phyloP scores from a whole-genome alignment of 2,329 filamentous ascomycete species.

The Aspergillus sp. region DNA sequence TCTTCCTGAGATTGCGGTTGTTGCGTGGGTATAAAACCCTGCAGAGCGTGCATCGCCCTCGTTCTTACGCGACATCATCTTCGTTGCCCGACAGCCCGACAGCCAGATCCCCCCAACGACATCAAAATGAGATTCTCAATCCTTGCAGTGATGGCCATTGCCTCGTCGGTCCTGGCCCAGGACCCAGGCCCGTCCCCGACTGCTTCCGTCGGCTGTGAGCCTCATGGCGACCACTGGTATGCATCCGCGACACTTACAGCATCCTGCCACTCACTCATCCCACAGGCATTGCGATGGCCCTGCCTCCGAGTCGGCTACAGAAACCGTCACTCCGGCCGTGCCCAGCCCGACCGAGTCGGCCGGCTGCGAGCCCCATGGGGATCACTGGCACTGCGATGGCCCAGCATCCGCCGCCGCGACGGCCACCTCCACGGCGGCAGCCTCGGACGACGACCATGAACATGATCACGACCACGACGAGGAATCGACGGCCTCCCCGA shows the following conservation, averaged over 20 bases:
- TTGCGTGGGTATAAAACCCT: neutral
- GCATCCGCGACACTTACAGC: neutral
- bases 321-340: conserved; percentile 8
- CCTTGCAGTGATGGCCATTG: conserved; percentile 18
- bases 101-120: neutral
- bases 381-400: conserved; percentile 24
- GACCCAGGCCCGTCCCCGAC: conserved; percentile 32
- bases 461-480: conserved; percentile 6
- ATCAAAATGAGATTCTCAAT: conserved; percentile 19
- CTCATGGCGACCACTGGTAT: conserved; percentile 29
- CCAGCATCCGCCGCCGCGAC: conserved; percentile 7
- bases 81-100: neutral
- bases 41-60: neutral
- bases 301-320: conserved; percentile 11
- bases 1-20: neutral
- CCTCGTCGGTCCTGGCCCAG: conserved; percentile 15
- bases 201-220: conserved; percentile 25
- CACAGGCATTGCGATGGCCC: conserved; percentile 32
- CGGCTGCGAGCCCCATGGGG: conserved; percentile 20
- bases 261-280: neutral
- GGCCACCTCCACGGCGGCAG: conserved; percentile 2
- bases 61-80: neutral
- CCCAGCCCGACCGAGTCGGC: conserved; percentile 24
- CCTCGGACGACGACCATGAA: conserved; percentile 1
- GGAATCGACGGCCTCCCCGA: conserved; percentile 8